Conservation (phyloP, 2,329 filamentous ascomycete species). For the Penicillium sp. region DNA sequence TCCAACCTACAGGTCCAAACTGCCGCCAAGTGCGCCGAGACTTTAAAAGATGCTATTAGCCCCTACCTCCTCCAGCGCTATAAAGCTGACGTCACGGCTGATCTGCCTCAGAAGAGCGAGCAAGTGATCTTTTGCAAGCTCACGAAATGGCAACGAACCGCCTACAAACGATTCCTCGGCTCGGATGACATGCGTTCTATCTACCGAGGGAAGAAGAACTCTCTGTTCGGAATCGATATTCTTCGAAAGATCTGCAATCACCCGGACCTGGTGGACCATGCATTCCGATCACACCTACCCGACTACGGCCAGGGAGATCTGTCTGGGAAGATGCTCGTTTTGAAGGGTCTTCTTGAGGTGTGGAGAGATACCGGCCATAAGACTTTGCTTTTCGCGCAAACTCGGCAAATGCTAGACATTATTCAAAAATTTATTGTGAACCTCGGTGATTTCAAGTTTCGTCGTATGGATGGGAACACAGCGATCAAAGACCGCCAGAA, state of each 20-base stretch:
- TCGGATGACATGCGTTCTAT: slow-evolving; percentile 86
- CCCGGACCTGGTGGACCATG: slow-evolving; percentile 76
- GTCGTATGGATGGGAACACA: slow-evolving; percentile 91
- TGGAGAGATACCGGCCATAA: slow-evolving; percentile 95
- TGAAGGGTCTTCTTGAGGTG: slow-evolving; percentile 76
- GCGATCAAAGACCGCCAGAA: slow-evolving; percentile 81
- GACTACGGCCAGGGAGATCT: slow-evolving; percentile 71
- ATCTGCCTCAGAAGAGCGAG: slow-evolving; percentile 92
- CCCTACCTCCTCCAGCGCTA: slow-evolving; percentile 88
- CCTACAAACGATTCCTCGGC: slow-evolving; percentile 73
- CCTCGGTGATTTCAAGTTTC: slow-evolving; percentile 66
- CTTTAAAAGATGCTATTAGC: slow-evolving; percentile 86
- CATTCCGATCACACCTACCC: slow-evolving; percentile 52
- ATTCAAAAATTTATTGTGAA: slow-evolving; percentile 72
- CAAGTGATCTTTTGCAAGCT: slow-evolving; percentile 95
- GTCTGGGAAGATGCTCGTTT: slow-evolving; percentile 94
- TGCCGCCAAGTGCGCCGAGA: slow-evolving; percentile 88
- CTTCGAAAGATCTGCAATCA: slow-evolving; percentile 97
- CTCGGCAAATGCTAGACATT: slow-evolving; percentile 92
- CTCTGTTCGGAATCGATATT: slow-evolving; percentile 84
- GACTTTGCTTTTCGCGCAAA: slow-evolving; percentile 85
- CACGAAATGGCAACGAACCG: slow-evolving; percentile 69
- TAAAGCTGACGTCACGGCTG: slow-evolving; percentile 88
- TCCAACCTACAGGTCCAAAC: slow-evolving; percentile 92
- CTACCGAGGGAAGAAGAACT: slow-evolving; percentile 66